These are phyloP conservation scores for Chrysosphaeria jannelii DNA, from an alignment of 2,329 filamentous ascomycete genomes.

Conservation along the genomic window DNA sequence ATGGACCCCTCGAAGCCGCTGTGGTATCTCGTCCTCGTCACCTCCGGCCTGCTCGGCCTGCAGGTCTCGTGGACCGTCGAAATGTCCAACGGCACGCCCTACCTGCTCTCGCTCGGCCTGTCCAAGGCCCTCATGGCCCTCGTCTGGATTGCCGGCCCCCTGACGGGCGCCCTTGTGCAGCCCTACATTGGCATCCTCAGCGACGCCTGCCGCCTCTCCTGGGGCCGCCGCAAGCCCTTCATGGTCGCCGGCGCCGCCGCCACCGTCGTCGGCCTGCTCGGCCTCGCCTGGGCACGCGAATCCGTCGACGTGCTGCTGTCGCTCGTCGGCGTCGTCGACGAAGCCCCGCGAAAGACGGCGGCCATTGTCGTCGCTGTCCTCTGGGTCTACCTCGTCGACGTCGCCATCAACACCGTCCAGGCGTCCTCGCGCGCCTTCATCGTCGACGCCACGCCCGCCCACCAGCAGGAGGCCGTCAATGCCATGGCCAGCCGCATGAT, in stretches of 20 bases:
- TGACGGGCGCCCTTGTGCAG: constrained; percentile 52
- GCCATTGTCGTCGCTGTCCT: constrained; percentile 56
- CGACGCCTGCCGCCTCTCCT: constrained; percentile 42
- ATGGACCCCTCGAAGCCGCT: too few species aligned
- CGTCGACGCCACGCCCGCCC: constrained; percentile 68
- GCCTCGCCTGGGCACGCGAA: constrained; percentile 45
- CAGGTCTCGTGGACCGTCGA: constrained; percentile 94
- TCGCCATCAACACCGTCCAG: constrained; percentile 90
- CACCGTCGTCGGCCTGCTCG: constrained; percentile 35
- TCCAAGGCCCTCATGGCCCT: constrained; percentile 60
- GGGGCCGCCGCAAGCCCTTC: constrained; percentile 59
- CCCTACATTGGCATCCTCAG: constrained; percentile 60
- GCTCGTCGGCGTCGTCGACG: constrained; percentile 36
- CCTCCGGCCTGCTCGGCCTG: constrained; percentile 59
- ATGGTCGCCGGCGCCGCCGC: constrained; percentile 40
- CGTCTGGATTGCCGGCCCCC: constrained; percentile 58
- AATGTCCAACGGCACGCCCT: constrained; percentile 73
- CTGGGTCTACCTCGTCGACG: constrained; percentile 73
- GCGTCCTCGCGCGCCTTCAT: constrained; percentile 78
- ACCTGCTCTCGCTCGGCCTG: constrained; percentile 48
- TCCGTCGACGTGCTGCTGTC: constrained; percentile 33
- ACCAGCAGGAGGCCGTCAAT: constrained; percentile 83
- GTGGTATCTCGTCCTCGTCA: constrained; percentile 66
- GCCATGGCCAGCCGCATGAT: constrained; percentile 74
- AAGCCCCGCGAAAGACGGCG: constrained; percentile 27